Conservation (phyloP, 2,329 filamentous ascomycete species). For the Chaetomium olivaceum region DNA sequence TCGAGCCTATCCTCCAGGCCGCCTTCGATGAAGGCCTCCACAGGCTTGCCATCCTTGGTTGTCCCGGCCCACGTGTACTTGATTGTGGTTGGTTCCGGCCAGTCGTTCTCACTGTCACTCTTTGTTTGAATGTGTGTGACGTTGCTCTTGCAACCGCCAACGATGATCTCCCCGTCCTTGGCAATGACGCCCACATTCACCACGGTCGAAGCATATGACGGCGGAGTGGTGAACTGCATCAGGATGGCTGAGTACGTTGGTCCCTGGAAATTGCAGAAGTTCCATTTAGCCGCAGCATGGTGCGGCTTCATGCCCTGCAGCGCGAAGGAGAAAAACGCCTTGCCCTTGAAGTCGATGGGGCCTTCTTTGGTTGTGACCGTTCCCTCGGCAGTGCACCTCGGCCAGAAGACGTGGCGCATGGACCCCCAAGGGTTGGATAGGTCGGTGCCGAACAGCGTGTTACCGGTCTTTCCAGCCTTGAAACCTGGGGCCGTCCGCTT, state of each 20-base stretch:
- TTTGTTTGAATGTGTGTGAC: conserved; percentile 69
- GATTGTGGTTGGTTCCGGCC: conserved; percentile 80
- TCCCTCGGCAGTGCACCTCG: conserved; percentile 77
- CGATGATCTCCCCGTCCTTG: conserved; percentile 77
- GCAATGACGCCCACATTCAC: conserved; percentile 82
- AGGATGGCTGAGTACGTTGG: conserved; percentile 82
- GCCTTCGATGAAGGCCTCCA: conserved; percentile 70
- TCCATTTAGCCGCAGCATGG: conserved; percentile 89
- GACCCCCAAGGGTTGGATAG: conserved; percentile 82
- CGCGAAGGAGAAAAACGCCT: conserved; percentile 77
- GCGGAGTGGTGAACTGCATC: conserved; percentile 95
- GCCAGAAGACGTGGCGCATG: conserved; percentile 95
- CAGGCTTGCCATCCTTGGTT: conserved; percentile 71
- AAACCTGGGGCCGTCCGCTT: conserved; percentile 77
- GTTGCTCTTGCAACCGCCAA: conserved; percentile 65
- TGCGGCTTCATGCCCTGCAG: conserved; percentile 99
- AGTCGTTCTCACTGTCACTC: conserved; percentile 75
- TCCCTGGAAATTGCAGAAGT: conserved; percentile 89
- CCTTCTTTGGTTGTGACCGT: conserved; percentile 81
- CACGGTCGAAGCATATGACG: conserved; percentile 82
- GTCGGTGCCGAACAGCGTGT: conserved; percentile 83
- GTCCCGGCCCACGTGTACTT: conserved; percentile 78
- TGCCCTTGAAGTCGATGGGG: conserved; percentile 77
- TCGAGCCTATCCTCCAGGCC: conserved; percentile 70
- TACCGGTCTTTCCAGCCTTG: conserved; percentile 80